A percentile compares a stretch with the other conserved stretches of the same genome.
phyloP scores from a whole-genome alignment of 305 asterid genomes.

The Fraxinus angustifolia region DNA sequence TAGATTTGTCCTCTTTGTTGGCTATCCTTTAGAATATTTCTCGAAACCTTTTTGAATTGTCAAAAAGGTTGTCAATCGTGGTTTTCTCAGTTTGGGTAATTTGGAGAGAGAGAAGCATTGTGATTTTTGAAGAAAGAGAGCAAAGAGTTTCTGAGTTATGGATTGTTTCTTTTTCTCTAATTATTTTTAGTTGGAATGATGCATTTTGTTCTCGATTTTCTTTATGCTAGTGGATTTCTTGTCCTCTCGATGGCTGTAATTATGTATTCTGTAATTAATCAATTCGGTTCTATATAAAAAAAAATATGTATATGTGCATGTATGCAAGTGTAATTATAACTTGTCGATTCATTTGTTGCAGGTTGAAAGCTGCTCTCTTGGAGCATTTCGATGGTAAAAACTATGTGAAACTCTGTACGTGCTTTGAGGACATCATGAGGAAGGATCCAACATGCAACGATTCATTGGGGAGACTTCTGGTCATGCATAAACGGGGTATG shows the following conservation, averaged over 20 bases:
- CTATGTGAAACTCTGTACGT: conserved; percentile 41
- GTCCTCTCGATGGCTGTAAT: background rate
- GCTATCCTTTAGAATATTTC: background rate
- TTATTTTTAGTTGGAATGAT: background rate
- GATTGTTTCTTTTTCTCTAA: background rate
- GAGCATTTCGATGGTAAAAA: conserved; percentile 66
- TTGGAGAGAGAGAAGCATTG: background rate
- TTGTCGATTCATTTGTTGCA: conserved; percentile 28
- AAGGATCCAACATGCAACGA: conserved; percentile 76
- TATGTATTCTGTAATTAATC: background rate
- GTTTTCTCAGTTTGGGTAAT: background rate
- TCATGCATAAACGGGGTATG: conserved; percentile 69
- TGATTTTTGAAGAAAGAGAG: background rate
- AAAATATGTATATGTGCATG: background rate
- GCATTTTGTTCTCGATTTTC: background rate
- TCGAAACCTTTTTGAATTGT: background rate
- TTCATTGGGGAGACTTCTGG: conserved; percentile 58
- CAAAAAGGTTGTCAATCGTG: background rate
- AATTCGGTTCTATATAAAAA: background rate
- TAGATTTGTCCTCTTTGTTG: background rate
- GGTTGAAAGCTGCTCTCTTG: conserved; percentile 64
- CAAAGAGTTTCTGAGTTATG: background rate
- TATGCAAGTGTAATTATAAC: background rate
- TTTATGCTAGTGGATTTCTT: background rate
- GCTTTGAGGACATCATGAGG: conserved; percentile 66